Evolutionary conservation across 495 filamentous ascomycete species (phyloP).

Genomic region (Neurospora africana): DNA sequence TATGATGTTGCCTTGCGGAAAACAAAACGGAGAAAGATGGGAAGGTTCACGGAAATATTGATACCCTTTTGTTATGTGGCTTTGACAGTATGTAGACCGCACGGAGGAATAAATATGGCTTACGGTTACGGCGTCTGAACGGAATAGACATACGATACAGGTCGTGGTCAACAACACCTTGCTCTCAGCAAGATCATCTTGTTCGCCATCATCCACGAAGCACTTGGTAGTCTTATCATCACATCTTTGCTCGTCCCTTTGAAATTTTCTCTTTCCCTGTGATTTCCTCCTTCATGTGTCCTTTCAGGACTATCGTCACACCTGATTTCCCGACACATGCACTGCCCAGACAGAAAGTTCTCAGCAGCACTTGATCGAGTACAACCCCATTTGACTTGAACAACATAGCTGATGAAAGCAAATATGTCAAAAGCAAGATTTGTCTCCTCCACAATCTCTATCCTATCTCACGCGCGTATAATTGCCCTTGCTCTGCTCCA

Average conservation of each 20-base stretch:
- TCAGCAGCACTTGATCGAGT: not conserved
- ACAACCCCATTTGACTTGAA: not conserved
- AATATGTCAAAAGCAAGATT: not conserved
- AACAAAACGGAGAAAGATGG: not conserved
- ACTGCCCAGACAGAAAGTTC: not conserved
- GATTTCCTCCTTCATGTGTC: not conserved
- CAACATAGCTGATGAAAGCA: not conserved
- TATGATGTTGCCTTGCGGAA: not conserved
- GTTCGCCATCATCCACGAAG: not conserved
- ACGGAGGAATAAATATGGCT: not conserved
- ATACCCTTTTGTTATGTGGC: not conserved
- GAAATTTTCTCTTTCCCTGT: not conserved
- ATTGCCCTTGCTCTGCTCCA: constrained; percentile 60
- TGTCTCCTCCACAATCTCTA: not conserved
- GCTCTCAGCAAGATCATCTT: not conserved
- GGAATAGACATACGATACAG: not conserved
- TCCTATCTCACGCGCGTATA: constrained; percentile 44
- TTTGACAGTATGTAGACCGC: not conserved
- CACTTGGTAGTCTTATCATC: not conserved
- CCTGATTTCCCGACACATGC: not conserved
- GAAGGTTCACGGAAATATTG: not conserved
- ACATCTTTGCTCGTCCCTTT: not conserved
- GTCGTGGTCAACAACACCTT: too few species aligned
- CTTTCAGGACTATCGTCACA: not conserved
- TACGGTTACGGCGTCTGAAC: not conserved